Conservation (phyloP, 805 yeast genomes). For the Pichia gijzeniarum region DNA sequence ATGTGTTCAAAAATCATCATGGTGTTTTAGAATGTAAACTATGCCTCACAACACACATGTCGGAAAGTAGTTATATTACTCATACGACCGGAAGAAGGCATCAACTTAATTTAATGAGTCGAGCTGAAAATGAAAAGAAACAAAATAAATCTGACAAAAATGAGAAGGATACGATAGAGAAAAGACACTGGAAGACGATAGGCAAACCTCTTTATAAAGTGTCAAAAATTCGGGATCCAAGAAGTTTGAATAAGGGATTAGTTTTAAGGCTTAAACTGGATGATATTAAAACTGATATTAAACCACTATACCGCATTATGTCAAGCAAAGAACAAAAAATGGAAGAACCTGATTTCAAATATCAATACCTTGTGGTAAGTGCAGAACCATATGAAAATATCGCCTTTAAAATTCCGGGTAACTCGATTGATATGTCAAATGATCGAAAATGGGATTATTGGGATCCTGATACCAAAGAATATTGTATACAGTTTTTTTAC, state of each 20-base stretch:
- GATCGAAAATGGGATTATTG: constrained; percentile 60
- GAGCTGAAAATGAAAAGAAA: constrained; percentile 39
- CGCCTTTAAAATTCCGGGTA: constrained; percentile 66
- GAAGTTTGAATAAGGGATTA: constrained; percentile 55
- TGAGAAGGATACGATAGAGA: constrained; percentile 16
- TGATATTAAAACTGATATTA: constrained; percentile 35
- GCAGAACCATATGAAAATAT: constrained; percentile 88
- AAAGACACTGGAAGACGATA: constrained; percentile 48
- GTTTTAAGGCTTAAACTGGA: constrained; percentile 55
- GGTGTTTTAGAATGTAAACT: constrained; percentile 81
- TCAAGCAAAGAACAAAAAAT: constrained; percentile 62
- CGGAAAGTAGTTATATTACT: constrained; percentile 73
- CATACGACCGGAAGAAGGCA: constrained; percentile 86
- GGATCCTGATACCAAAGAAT: constrained; percentile 64
- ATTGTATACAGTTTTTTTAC: constrained; percentile 66
- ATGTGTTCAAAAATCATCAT: constrained; percentile 74
- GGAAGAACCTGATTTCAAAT: constrained; percentile 39
- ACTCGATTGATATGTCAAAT: constrained; percentile 38
- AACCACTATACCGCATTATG: constrained; percentile 71
- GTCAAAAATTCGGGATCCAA: constrained; percentile 60
- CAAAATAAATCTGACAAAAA: constrained; percentile 14
- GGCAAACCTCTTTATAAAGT: constrained; percentile 71
- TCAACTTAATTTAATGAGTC: constrained; percentile 59
- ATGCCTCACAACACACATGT: constrained; percentile 76
- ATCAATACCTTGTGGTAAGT: constrained; percentile 71